These are phyloP conservation scores for Nakazawaea sp. DNA, from an alignment of 805 yeast genomes.

Conservation along the genomic window DNA sequence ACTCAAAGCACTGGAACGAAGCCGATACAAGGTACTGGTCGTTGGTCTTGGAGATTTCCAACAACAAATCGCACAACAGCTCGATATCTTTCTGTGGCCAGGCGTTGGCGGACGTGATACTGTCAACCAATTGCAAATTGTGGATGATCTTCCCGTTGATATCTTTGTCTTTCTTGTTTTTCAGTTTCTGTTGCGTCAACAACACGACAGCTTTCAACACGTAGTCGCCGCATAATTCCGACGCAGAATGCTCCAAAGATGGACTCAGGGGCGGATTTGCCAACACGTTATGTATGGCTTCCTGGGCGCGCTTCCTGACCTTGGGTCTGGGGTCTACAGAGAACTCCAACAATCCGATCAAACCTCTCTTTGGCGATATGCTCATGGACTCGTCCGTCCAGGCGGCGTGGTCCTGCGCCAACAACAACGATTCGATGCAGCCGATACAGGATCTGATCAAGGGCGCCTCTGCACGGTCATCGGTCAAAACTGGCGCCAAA, in stretches of 20 bases:
- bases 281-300: constrained; percentile 66
- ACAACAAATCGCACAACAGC: constrained; percentile 64
- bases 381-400: constrained; percentile 58
- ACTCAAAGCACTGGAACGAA: constrained; percentile 79
- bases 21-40: constrained; percentile 82
- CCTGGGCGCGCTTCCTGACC: constrained; percentile 91
- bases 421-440: constrained; percentile 68
- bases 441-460: constrained; percentile 80
- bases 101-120: constrained; percentile 65
- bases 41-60: constrained; percentile 71
- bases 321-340: constrained; percentile 89
- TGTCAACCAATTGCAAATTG: constrained; percentile 64
- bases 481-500: constrained; percentile 74
- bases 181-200: constrained; percentile 31
- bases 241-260: constrained; percentile 69
- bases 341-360: constrained; percentile 69
- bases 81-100: constrained; percentile 77
- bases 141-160: constrained; percentile 59
- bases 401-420: constrained; percentile 72
- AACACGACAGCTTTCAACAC: constrained; percentile 50
- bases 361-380: constrained; percentile 74
- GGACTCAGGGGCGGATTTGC: constrained; percentile 71
- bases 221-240: constrained; percentile 61
- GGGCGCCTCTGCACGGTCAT: constrained; percentile 68
- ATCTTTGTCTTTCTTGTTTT: constrained; percentile 39